Evolutionary conservation across 148 eudicot species (phyloP).

Genomic region (Cornus controversa): DNA sequence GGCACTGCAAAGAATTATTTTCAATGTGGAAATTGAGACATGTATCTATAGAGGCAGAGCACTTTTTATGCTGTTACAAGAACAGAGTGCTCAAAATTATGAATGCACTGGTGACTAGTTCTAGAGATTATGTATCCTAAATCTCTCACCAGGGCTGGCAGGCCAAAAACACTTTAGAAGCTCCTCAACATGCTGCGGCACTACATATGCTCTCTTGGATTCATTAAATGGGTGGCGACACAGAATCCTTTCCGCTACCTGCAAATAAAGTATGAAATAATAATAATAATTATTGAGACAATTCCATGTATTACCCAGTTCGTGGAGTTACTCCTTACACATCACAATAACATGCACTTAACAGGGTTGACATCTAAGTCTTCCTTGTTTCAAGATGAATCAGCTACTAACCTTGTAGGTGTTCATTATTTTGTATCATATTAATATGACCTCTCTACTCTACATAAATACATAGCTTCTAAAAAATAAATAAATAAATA

Average conservation of each 20-base stretch:
- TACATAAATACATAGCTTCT: not conserved
- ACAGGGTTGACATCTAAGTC: not conserved
- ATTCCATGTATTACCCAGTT: not conserved
- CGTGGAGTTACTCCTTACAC: not conserved
- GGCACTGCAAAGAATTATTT: not conserved
- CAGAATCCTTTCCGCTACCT: conserved; percentile 79
- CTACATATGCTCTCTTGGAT: conserved; percentile 93
- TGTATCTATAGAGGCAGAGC: not conserved
- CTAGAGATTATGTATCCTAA: not conserved
- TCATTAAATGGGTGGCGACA: conserved; percentile 97
- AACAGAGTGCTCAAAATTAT: not conserved
- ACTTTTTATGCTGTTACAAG: not conserved
- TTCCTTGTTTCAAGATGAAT: not conserved
- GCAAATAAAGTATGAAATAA: conserved; percentile 5
- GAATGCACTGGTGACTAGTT: not conserved
- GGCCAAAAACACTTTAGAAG: conserved; percentile 92
- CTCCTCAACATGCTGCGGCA: conserved; percentile 93
- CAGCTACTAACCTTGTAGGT: not conserved
- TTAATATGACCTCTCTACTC: not conserved
- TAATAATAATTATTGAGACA: not conserved
- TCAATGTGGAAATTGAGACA: not conserved
- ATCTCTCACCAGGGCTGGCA: conserved; percentile 69
- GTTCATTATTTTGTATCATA: not conserved
- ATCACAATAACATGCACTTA: not conserved
- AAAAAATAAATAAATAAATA: too few relatives aligned